Base-by-base conservation (phyloP, 768 basidiomycete species). In the Calocybe cyanea region DNA sequence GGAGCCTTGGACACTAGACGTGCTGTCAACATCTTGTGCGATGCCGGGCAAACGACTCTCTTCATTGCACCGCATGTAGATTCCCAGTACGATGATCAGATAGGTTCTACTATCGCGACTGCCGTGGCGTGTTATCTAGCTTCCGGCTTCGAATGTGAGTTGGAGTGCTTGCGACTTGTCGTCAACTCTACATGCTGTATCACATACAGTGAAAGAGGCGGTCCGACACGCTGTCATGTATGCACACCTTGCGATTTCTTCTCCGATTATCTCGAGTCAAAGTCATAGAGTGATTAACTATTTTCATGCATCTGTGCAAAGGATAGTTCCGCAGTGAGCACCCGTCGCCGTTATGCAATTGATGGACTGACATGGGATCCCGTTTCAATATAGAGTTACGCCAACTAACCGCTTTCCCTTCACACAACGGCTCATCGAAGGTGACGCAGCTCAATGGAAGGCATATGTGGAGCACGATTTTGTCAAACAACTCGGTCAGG, bases 261-360 rank as follows among this genome's bases (percentile, higher is more conserved):
- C 81, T 0, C 86, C 91, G 0, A 64, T 68, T 30, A 63, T 76
- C 0, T 75, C 93, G 4, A 93, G 92, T 0, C 61, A 68, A 8
- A 92, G 93, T 0, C 69, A 83, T 43, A 92, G 92, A 0, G 93
- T 93, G 2, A 71, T 97, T 15, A 92, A 97, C 62, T 92, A 97
- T 58, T 68, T 87, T 42, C 87, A 92, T 57, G 69, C 79, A 0
- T 68, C 81, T 11, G 58, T 68, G 1, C 65, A 52, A 3, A 67
- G 72, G 0, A 51, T 69, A 1, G 63, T 95, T 14, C 77, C 80
- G 1, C 57, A 54, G 90, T 75, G 38, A 44, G 55, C 45, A 17
- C 18, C 25, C 14, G 43, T 31, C 11, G 9, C 23, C 14, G 18
- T 38, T 8, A 9, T 1, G 18, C n/a, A 11, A 9, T 31, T 13